Base-by-base conservation (phyloP, 2,329 filamentous ascomycete species). In the Catunica adiposa region DNA sequence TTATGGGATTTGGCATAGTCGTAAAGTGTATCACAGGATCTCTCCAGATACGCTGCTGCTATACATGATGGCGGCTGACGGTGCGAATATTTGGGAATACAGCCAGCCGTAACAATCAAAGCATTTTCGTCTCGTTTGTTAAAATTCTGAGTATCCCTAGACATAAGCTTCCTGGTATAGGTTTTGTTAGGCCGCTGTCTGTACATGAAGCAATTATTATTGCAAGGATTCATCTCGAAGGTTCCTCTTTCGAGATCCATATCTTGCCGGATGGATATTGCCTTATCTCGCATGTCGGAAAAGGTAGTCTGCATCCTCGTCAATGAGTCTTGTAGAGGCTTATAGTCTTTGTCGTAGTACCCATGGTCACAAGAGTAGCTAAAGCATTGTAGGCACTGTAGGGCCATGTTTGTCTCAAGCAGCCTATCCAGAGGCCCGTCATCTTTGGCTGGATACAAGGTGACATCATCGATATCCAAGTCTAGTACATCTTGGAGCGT, bases 361-460 rank as follows among this genome's bases (percentile, higher is more conserved):
- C 77, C 78, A 59, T 81, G 78, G 61, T 80, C 78, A 58, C 78
- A 81, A 11, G 77, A 78, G 63, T 80, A 74, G 53, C 75, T 75
- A 61, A 72, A 76, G 64, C 78, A 81, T 53, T 79, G 73, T n/a
- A 78, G 65, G 61, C 78, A 81, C 11, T 74, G 75, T 15, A 80
- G 68, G 8, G 76, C 69, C 31, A 72, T 71, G 61, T 79, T 78
- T 1, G 75, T 79, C 51, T 74, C 73, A 23, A 80, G 62, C 37
- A 71, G 63, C 48, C 66, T 63, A 40, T 63, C 62, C 14, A 61
- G 52, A 2, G 7, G 29, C 17, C 38, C 50, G 38, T 48, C 37
- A n/a, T 29, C 20, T 25, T 56, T 53, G 34, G 34, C 47, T 3
- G 54, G 20, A 51, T 56, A 56, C 14, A 38, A 46, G 14, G 29